Evolutionary conservation across 352 stramenopile genomes (phyloP).

Genomic region (Blastocystis hominis): DNA sequence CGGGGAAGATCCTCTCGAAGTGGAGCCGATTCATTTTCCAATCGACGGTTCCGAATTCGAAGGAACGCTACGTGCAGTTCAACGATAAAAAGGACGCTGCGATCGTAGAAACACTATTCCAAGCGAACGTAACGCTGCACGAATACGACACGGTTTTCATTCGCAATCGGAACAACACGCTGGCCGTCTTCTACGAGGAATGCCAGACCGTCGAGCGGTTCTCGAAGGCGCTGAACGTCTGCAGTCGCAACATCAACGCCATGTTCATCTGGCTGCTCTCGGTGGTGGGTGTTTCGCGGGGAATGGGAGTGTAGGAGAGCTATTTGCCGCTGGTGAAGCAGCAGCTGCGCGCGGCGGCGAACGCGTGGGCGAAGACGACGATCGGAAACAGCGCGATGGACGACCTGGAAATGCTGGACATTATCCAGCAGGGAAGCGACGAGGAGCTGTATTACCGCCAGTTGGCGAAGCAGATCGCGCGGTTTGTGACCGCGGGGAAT

Average conservation of each 20-base stretch:
- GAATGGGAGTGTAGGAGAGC: not conserved
- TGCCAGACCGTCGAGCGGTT: slow-evolving; percentile 13
- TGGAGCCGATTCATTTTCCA: slow-evolving; percentile 9
- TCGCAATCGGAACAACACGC: not conserved
- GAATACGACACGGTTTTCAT: slow-evolving; percentile 3
- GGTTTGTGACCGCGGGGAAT: not conserved
- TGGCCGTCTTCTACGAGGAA: slow-evolving; percentile 34
- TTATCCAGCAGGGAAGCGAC: slow-evolving; percentile 21
- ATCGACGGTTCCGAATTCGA: not conserved
- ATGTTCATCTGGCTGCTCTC: slow-evolving; percentile 23
- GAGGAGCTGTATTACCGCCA: slow-evolving; percentile 17
- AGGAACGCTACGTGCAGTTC: not conserved
- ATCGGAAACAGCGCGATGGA: not conserved
- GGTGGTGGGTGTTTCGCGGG: not conserved
- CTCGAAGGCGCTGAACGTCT: not conserved
- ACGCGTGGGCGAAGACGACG: not conserved
- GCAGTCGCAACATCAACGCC: not conserved
- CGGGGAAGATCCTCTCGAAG: not conserved
- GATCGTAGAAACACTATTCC: not conserved
- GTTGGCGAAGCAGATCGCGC: slow-evolving; percentile 4
- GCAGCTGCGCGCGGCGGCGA: slow-evolving; percentile 33
- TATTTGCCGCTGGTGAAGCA: slow-evolving; percentile 28
- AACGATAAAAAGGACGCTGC: not conserved
- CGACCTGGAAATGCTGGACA: slow-evolving; percentile 25
- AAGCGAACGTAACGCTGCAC: not conserved